Evolutionary conservation across 768 basidiomycete genomes (phyloP), one percentile per base, ranked within the genome.

Genomic region (Xerocomellus intermedius): DNA sequence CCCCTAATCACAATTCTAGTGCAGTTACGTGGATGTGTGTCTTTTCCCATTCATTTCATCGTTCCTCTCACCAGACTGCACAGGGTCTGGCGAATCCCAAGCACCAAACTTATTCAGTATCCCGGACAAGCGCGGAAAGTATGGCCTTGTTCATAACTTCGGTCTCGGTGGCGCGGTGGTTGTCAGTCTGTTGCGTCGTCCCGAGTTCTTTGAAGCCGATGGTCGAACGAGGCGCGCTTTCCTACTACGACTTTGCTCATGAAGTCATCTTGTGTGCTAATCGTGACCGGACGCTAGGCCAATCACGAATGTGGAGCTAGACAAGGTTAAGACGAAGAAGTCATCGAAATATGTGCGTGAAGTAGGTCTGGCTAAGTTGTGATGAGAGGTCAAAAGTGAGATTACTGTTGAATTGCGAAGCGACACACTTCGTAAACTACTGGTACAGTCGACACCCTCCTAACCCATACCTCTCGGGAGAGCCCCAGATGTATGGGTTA

Each of bases 111-210:
- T 90, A 37, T 87, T 89, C 53, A 77, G 85, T 58, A 74, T 60
- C 9, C 46, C 74, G 0, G 87, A 89, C 68, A 76, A 77, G 58
- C 82, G 84, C 16, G 87, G 89, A 10, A 91, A 90, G 70, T 89
- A 80, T 60, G 90, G 87, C 2, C 75, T 93, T 12, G 83, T 89
- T 7, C 90, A 91, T 62, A 91, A 93, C 64, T 73, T 92, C 38
- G 91, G 91, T 17, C 77, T 92, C 12, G 91, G 89, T 52, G 85
- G 86, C 46, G 88, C 87, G n/a, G 86, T 80, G 2, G 87, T 90
- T 28, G 82, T 89, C 43, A 86, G 83, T 33, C 73, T 92, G 13
- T 76, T 91, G 39, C 82, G 85, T 22, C 79, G 89, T 14, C 91
- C 91, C 0, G 85, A 87, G 50, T 93, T 91, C 71, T 93, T 73